A percentile compares a stretch with the other conserved stretches of the same genome.
Conservation (phyloP, 2,329 filamentous ascomycete species). For the Hyphodiscus sp. region DNA sequence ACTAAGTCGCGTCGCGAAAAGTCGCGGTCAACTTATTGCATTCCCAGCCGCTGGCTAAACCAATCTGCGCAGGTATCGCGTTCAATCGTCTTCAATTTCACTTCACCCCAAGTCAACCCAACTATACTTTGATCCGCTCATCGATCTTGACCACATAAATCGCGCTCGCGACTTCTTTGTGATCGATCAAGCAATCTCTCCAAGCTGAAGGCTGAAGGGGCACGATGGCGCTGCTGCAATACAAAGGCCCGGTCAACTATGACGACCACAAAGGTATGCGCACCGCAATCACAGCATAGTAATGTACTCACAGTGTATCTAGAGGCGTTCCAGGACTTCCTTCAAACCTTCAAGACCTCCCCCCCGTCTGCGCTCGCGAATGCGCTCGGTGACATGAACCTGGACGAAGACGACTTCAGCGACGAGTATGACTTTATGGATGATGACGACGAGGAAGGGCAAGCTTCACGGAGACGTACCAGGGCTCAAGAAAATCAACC, state of each 20-base stretch:
- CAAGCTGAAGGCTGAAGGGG: slow-evolving; percentile 18
- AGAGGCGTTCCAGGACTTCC: slow-evolving; percentile 83
- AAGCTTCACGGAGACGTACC: slow-evolving; percentile 38
- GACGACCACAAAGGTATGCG: slow-evolving; percentile 72
- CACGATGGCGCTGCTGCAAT: slow-evolving; percentile 79
- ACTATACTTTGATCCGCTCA: neutral
- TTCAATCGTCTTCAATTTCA: no score
- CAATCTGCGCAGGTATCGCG: no score
- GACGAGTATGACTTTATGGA: slow-evolving; percentile 94
- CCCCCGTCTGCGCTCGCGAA: slow-evolving; percentile 67
- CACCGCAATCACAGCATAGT: slow-evolving; percentile 5
- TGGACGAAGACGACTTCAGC: slow-evolving; percentile 79
- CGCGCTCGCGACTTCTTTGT: neutral
- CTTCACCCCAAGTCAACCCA: neutral
- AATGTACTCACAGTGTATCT: slow-evolving; percentile 7
- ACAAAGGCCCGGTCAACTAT: slow-evolving; percentile 78
- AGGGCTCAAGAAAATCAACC: slow-evolving; percentile 46
- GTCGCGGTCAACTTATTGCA: no score
- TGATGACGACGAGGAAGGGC: slow-evolving; percentile 47
- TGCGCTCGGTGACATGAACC: slow-evolving; percentile 75
- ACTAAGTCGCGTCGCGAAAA: no score
- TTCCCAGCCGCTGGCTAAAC: no score
- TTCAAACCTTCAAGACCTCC: slow-evolving; percentile 79
- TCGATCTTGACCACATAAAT: neutral
- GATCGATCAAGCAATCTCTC: neutral